Base-by-base conservation (phyloP, 1,284 basidiomycete genomes). In the Marasmius fiardii region DNA sequence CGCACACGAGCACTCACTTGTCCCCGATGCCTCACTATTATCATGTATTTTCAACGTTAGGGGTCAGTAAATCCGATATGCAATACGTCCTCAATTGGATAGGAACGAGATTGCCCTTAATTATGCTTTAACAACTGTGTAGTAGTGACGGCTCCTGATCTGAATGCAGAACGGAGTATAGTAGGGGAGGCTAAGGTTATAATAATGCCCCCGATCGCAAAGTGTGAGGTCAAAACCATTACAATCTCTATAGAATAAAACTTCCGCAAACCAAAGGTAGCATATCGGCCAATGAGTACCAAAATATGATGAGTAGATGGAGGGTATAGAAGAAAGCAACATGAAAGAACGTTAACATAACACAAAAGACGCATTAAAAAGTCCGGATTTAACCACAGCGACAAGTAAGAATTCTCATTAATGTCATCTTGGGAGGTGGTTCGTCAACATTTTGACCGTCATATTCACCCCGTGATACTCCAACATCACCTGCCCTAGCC, bases 331-430 rank as follows among this genome's bases (percentile, higher is more conserved):
- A 63, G 55, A 60, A 59, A 61, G 58, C 51, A 55, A 54, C 60
- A 58, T 58, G 60, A 63, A 58, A 60, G 60, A 58, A 61, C 54
- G 55, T 44, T 47, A 56, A 58, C 48, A 39, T 55, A 59, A 50
- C 57, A 56, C 51, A 58, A 58, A 57, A 60, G 61, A 60, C 58
- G 56, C 62, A 60, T 55, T 56, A 62, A 59, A 55, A 56, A 54
- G 58, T 60, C 60, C 64, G 48, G 39, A 60, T 55, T 75, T 69
- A 81, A 65, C 82, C 85, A 74, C 90, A 92, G 64, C 82, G 83
- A 73, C 89, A 92, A 54, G 88, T 90, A 60, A 92, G 69, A 61
- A 91, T 81, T 70, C 80, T 77, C 74, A 87, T 74, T 55, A 90
- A 71, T 58, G 74, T 74, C 57, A 77, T 75, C 71, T 83, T 83